phyloP scores from a whole-genome alignment of 495 filamentous ascomycete species.

The Hypoxylon subgilvum region DNA sequence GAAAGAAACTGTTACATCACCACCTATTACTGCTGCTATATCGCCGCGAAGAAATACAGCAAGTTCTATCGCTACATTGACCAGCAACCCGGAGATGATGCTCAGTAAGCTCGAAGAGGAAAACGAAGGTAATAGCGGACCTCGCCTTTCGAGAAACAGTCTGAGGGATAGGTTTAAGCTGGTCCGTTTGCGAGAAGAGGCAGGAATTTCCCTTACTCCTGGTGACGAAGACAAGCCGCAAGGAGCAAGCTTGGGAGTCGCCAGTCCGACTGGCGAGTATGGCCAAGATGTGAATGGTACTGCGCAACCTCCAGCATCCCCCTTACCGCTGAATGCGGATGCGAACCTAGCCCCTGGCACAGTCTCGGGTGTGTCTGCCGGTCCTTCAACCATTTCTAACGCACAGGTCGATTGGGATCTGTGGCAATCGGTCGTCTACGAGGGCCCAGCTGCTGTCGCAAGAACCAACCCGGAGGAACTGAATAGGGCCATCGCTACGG shows the following conservation, averaged over 20 bases:
- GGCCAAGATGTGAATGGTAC: slow-evolving; percentile 61
- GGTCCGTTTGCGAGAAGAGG: slow-evolving; percentile 80
- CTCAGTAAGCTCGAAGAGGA: slow-evolving; percentile 72
- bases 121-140: slow-evolving; percentile 59
- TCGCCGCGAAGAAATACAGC: slow-evolving; percentile 69
- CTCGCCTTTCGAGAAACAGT: slow-evolving; percentile 66
- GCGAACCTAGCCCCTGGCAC: slow-evolving; percentile 77
- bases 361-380: slow-evolving; percentile 74
- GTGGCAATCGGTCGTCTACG: slow-evolving; percentile 94
- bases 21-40: slow-evolving; percentile 49
- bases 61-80: slow-evolving; percentile 74
- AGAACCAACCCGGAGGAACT: slow-evolving; percentile 85
- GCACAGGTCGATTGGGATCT: slow-evolving; percentile 92
- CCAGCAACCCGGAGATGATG: slow-evolving; percentile 76
- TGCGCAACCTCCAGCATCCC: slow-evolving; percentile 52
- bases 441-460: slow-evolving; percentile 85
- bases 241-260: slow-evolving; percentile 56
- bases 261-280: slow-evolving; percentile 53
- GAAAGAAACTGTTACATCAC: slow-evolving; percentile 65
- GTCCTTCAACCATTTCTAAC: slow-evolving; percentile 69
- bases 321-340: slow-evolving; percentile 58
- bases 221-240: slow-evolving; percentile 57
- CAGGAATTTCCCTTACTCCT: slow-evolving; percentile 56
- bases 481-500: slow-evolving; percentile 86
- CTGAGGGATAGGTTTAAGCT: slow-evolving; percentile 86